phyloP scores from a whole-genome alignment of 768 basidiomycete species.

The Amanita thiersii region DNA sequence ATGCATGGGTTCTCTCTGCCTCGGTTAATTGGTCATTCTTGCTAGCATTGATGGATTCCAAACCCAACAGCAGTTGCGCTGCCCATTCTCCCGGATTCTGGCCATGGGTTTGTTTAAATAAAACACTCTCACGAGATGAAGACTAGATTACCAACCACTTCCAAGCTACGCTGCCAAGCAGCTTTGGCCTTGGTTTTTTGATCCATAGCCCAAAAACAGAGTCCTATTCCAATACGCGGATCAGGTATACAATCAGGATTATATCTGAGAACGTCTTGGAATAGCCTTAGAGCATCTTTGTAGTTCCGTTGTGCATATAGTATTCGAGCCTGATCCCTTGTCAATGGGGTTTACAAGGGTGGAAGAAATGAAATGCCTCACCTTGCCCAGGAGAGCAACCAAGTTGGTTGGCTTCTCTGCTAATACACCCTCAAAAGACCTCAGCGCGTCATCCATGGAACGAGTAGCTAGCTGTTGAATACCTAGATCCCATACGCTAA shows the following conservation, averaged over 20 bases:
- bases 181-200: conserved; percentile 73
- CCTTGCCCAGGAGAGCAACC: conserved; percentile 84
- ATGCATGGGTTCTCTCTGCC: conserved; percentile 51
- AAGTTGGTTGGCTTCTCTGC: conserved; percentile 76
- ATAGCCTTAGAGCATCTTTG: conserved; percentile 71
- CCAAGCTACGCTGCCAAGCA: conserved; percentile 87
- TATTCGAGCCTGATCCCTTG: conserved; percentile 62
- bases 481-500: conserved; percentile 32
- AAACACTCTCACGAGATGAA: background rate
- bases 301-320: conserved; percentile 74
- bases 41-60: conserved; percentile 82
- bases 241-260: conserved; percentile 81
- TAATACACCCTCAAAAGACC: conserved; percentile 76
- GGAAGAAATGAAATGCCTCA: conserved; percentile 18
- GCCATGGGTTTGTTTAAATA: conserved; percentile 9
- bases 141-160: conserved; percentile 52
- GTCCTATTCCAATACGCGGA: conserved; percentile 90
- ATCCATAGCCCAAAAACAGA: conserved; percentile 89
- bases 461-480: conserved; percentile 77
- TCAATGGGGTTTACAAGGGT: background rate
- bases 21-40: conserved; percentile 61
- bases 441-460: conserved; percentile 73
- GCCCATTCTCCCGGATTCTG: conserved; percentile 81
- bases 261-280: conserved; percentile 76
- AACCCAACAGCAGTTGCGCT: conserved; percentile 73